These are phyloP conservation scores for Solanum dulcamara DNA, from an alignment of 257 asterid genomes.

Conservation along the genomic window DNA sequence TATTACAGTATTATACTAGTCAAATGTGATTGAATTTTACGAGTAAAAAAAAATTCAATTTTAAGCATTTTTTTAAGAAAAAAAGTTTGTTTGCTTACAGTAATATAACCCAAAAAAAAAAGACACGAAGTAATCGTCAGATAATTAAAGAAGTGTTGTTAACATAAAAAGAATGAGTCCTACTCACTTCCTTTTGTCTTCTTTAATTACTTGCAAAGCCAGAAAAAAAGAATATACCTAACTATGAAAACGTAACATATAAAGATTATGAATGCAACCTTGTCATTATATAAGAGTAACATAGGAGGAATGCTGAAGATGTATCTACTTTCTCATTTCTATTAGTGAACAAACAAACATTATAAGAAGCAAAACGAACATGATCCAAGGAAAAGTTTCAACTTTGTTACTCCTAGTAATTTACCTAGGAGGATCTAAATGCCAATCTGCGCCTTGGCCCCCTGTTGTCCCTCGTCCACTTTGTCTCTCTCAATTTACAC, in stretches of 20 bases:
- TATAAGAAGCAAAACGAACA: conserved; percentile 18
- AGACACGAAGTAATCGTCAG: not conserved
- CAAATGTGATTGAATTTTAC: not conserved
- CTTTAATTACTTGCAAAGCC: not conserved
- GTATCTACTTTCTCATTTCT: conserved; percentile 5
- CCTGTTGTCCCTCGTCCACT: conserved; percentile 24
- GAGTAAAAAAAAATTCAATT: not conserved
- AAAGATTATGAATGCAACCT: conserved; percentile 32
- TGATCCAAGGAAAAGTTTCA: conserved; percentile 13
- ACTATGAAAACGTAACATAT: conserved; percentile 29
- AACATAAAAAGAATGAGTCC: not conserved
- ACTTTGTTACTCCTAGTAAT: conserved; percentile 20
- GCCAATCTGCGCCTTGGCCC: conserved; percentile 23
- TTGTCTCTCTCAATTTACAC: conserved; percentile 41
- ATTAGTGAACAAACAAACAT: not conserved
- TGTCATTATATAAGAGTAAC: conserved; percentile 22
- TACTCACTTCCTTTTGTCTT: not conserved
- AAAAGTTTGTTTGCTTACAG: not conserved
- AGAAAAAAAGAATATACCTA: conserved; percentile 18
- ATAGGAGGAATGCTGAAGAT: not conserved
- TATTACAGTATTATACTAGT: not conserved
- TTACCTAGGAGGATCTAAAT: conserved; percentile 14
- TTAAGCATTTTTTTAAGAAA: not conserved
- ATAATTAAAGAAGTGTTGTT: not conserved
- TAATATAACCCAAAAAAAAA: too few species aligned